phyloP scores from a whole-genome alignment of 192 early-diverging fungal species.

The Podila verticillata region DNA sequence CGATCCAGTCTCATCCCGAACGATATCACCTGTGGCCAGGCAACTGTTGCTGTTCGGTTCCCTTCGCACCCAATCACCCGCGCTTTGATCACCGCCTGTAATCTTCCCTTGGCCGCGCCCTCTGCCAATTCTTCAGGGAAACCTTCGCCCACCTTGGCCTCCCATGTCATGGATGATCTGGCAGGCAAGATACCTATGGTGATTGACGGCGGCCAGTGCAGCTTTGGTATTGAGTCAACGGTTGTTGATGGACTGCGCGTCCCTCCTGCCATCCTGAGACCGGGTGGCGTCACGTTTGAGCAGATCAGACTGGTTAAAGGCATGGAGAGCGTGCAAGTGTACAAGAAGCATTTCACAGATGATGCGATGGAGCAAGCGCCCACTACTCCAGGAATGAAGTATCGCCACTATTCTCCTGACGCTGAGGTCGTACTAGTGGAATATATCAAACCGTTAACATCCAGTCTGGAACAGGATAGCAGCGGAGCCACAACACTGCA shows the following conservation, averaged over 20 bases:
- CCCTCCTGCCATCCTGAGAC: constrained; percentile 86
- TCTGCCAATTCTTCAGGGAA: constrained; percentile 97
- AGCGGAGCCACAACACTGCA: constrained; percentile 1
- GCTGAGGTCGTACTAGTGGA: constrained; percentile 85
- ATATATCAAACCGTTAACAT: neutral
- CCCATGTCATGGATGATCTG: constrained; percentile 89
- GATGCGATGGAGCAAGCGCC: constrained; percentile 77
- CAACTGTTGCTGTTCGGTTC: constrained; percentile 90
- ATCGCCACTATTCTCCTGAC: constrained; percentile 95
- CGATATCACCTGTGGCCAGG: constrained; percentile 84
- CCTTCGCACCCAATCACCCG: constrained; percentile 93
- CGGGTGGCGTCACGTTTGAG: constrained; percentile 93
- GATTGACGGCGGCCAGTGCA: constrained; percentile 90
- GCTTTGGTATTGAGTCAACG: constrained; percentile 92
- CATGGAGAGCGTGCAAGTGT: constrained; percentile 77
- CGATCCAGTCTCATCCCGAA: constrained; percentile 73
- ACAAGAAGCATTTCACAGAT: constrained; percentile 80
- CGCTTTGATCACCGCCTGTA: constrained; percentile 84
- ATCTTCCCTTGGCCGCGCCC: constrained; percentile 94
- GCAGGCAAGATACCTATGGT: constrained; percentile 83
- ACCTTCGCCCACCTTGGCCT: constrained; percentile 92
- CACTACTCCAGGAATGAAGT: constrained; percentile 99
- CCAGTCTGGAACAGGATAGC: neutral
- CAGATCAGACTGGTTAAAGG: constrained; percentile 66
- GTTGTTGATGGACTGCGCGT: constrained; percentile 86